A percentile compares a stretch with the other conserved stretches of the same genome.
phyloP scores from a whole-genome alignment of 345 rosid species.

The Salix dunnii region DNA sequence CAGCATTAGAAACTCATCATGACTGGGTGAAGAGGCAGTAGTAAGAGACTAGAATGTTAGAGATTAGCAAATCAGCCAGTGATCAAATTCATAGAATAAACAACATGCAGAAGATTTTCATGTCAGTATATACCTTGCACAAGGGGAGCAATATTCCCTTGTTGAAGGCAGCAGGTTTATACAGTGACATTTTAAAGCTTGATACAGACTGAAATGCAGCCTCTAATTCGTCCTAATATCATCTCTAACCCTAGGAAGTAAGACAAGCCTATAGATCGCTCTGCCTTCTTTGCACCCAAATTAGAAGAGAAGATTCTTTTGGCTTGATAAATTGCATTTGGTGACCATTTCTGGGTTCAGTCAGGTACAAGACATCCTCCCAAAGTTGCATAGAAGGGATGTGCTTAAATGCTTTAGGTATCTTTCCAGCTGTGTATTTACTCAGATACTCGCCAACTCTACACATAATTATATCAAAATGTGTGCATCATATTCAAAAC shows the following conservation, averaged over 20 bases:
- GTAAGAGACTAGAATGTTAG: background rate
- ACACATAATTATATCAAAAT: conserved; percentile 16
- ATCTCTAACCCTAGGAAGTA: conserved; percentile 91
- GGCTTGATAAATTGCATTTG: conserved; percentile 89
- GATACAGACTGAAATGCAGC: conserved; percentile 82
- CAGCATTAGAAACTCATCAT: background rate
- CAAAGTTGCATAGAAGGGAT: conserved; percentile 69
- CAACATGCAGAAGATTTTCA: background rate
- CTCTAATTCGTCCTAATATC: conserved; percentile 76
- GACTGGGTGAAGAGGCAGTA: background rate
- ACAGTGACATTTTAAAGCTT: conserved; percentile 75
- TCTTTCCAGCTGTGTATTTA: conserved; percentile 78
- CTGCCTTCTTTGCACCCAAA: conserved; percentile 63
- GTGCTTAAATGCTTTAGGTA: conserved; percentile 81
- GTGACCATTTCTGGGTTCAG: conserved; percentile 97
- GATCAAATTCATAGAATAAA: background rate
- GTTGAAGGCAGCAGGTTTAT: conserved; percentile 91
- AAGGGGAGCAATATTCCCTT: conserved; percentile 86
- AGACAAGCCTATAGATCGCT: conserved; percentile 62
- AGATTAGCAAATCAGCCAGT: background rate
- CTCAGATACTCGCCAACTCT: conserved; percentile 75
- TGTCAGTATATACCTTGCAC: conserved; percentile 59
- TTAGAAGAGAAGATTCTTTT: conserved; percentile 82
- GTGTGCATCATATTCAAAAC: background rate
- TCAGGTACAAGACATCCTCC: conserved; percentile 83